Conservation (phyloP, 768 basidiomycete species). For the Lentinula sp. region DNA sequence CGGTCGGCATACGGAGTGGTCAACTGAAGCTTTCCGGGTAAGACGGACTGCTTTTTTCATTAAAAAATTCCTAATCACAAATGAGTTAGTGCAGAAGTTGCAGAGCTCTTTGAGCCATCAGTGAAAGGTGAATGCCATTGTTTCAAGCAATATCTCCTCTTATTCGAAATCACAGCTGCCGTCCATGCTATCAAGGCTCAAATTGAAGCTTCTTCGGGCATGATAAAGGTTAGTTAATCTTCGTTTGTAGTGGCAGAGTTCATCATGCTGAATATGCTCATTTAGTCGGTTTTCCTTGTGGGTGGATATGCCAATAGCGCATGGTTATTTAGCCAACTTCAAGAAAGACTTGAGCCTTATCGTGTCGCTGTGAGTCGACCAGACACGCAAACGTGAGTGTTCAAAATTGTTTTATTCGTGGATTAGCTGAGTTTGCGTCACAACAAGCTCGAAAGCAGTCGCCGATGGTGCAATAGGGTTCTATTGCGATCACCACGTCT, state of each 20-base stretch:
- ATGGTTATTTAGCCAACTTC: conserved; percentile 72
- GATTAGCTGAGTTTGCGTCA: not conserved
- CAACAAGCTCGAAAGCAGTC: conserved; percentile 72
- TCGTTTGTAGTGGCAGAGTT: not conserved
- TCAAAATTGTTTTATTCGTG: not conserved
- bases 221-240: conserved; percentile 46
- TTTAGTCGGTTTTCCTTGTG: conserved; percentile 74
- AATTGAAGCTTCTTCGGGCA: conserved; percentile 60
- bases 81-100: conserved; percentile 38
- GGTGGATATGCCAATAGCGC: conserved; percentile 82
- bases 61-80: not conserved
- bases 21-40: conserved; percentile 70
- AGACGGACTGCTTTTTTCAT: conserved; percentile 20
- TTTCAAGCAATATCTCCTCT: not conserved
- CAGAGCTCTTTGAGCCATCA: conserved; percentile 74
- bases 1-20: conserved; percentile 67
- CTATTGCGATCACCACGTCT: conserved; percentile 81
- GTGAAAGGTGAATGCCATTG: conserved; percentile 40
- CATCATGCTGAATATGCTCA: not conserved
- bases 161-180: conserved; percentile 36
- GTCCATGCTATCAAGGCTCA: conserved; percentile 63
- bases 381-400: conserved; percentile 68
- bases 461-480: conserved; percentile 82
- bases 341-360: conserved; percentile 54
- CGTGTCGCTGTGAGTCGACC: conserved; percentile 65